phyloP scores from a whole-genome alignment of 768 basidiomycete species.

The Strobilomyces dryophilus region DNA sequence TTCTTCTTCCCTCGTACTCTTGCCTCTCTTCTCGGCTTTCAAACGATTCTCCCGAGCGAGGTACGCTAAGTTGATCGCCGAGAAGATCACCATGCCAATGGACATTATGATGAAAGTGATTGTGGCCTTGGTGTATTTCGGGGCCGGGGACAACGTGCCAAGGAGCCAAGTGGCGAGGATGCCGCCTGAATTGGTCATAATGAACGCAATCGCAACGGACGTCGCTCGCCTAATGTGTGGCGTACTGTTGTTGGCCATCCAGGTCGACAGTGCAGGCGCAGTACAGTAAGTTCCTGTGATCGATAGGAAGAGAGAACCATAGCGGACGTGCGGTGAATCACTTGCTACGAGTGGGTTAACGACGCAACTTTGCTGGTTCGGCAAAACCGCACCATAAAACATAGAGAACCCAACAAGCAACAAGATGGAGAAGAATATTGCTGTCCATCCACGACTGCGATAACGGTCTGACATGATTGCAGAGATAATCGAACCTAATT shows the following conservation, averaged over 20 bases:
- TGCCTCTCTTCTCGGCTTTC: slow-evolving; percentile 38
- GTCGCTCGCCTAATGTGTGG: slow-evolving; percentile 57
- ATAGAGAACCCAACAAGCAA: slow-evolving; percentile 50
- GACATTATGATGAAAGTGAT: slow-evolving; percentile 35
- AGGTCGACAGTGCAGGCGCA: slow-evolving; percentile 52
- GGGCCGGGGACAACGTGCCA: slow-evolving; percentile 45
- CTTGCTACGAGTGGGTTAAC: slow-evolving; percentile 12
- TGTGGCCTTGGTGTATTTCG: slow-evolving; percentile 47
- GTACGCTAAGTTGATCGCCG: slow-evolving; percentile 37
- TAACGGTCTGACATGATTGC: slow-evolving; percentile 53
- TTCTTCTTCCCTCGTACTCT: slow-evolving; percentile 33
- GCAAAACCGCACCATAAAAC: slow-evolving; percentile 42
- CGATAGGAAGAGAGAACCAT: slow-evolving; percentile 54
- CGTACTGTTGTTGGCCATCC: slow-evolving; percentile 59
- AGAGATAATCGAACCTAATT: slow-evolving; percentile 35
- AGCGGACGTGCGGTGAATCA: slow-evolving; percentile 39
- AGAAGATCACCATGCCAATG: slow-evolving; percentile 35
- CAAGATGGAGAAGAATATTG: slow-evolving; percentile 41
- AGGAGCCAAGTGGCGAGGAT: slow-evolving; percentile 61
- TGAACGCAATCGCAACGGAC: slow-evolving; percentile 52
- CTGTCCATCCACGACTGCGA: slow-evolving; percentile 44
- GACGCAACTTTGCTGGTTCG: not conserved
- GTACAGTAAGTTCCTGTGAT: slow-evolving; percentile 51
- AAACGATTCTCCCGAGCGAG: slow-evolving; percentile 41
- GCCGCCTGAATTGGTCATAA: slow-evolving; percentile 55